Evolutionary conservation across 164 flowering plant species (phyloP).

Genomic region (Stephania cephalantha): DNA sequence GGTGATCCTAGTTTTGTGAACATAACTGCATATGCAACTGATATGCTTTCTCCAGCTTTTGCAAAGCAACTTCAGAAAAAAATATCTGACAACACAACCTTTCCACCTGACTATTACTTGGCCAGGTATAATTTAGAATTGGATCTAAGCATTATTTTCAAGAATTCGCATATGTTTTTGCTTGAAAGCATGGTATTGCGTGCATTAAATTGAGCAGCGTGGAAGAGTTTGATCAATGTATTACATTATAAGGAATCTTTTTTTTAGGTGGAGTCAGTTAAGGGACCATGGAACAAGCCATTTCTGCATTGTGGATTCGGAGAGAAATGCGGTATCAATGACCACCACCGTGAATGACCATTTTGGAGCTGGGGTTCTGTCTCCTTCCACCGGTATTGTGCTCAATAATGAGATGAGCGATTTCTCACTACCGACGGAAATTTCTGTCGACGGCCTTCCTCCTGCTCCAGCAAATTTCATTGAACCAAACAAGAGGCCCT

Average conservation of each 20-base stretch:
- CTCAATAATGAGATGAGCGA: slow-evolving; percentile 95
- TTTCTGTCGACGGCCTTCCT: slow-evolving; percentile 52
- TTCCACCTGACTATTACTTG: slow-evolving; percentile 68
- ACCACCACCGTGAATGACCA: slow-evolving; percentile 70
- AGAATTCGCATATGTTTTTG: too few species aligned
- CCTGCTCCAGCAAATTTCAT: slow-evolving; percentile 87
- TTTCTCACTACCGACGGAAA: slow-evolving; percentile 72
- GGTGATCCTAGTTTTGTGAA: slow-evolving; percentile 54
- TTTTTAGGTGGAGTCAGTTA: slow-evolving; percentile 75
- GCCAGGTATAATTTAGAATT: slow-evolving; percentile 32
- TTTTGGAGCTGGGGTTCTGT: slow-evolving; percentile 70
- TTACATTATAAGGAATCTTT: too few species aligned
- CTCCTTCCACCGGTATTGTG: slow-evolving; percentile 83
- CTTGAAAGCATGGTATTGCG: too few species aligned
- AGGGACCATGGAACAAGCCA: slow-evolving; percentile 91
- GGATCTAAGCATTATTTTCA: too few species aligned
- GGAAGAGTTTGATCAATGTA: too few species aligned
- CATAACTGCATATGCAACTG: slow-evolving; percentile 25
- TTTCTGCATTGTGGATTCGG: slow-evolving; percentile 80
- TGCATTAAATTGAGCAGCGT: too few species aligned
- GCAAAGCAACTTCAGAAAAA: slow-evolving; percentile 48
- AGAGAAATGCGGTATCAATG: slow-evolving; percentile 89
- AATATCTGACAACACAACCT: slow-evolving; percentile 84
- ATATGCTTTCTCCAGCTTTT: slow-evolving; percentile 67
- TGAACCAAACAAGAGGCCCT: slow-evolving; percentile 72